These are phyloP conservation scores for Kluyveromyces dobzhanskii DNA, from an alignment of 805 yeast species.

Conservation along the genomic window DNA sequence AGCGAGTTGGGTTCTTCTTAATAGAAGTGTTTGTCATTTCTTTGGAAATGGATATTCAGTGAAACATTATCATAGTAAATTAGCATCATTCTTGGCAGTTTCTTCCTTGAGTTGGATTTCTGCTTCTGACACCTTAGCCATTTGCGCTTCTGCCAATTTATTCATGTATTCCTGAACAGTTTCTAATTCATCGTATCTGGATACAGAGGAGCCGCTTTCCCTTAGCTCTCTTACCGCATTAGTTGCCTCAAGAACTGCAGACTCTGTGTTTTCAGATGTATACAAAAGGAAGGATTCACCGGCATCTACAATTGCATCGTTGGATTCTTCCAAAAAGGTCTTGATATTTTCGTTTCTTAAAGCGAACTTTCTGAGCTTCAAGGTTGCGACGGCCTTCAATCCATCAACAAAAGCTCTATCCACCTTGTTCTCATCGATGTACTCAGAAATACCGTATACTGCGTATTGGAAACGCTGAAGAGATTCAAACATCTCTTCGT, in stretches of 20 bases:
- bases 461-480: conserved; percentile 75
- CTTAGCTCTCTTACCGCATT: conserved; percentile 40
- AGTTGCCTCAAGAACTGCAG: conserved; percentile 34
- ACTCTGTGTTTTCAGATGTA: conserved; percentile 36
- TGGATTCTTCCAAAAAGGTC: conserved; percentile 18
- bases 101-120: background rate
- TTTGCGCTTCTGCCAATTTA: conserved; percentile 18
- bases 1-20: background rate
- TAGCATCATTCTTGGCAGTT: background rate
- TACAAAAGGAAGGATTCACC: conserved; percentile 43
- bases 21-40: background rate
- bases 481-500: conserved; percentile 53
- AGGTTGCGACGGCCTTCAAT: conserved; percentile 54
- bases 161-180: conserved; percentile 28
- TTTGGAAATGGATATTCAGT: no score
- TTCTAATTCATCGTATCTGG: conserved; percentile 29
- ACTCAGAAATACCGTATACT: conserved; percentile 72
- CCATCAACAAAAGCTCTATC: conserved; percentile 60
- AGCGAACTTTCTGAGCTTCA: conserved; percentile 53
- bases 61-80: background rate
- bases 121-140: conserved; percentile 3
- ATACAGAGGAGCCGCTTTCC: conserved; percentile 27
- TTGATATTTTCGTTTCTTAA: conserved; percentile 39
- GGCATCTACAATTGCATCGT: conserved; percentile 23
- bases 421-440: conserved; percentile 48